Evolutionary conservation across 1,284 basidiomycete species (phyloP), one percentile per base, ranked within the genome.

Genomic region (Laetiporus sulphureus): DNA sequence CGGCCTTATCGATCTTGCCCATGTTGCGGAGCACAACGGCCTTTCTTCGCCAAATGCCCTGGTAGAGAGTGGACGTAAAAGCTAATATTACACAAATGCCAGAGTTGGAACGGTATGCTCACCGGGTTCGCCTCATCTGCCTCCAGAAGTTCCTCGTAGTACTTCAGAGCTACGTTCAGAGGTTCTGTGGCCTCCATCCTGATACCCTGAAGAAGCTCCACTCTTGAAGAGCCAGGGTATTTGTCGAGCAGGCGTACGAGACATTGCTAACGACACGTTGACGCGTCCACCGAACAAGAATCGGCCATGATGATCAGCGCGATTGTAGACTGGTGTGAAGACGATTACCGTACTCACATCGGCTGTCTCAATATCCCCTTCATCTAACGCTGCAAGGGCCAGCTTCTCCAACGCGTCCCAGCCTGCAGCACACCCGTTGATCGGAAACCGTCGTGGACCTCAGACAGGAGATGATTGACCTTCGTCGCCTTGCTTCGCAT

Each of bases 321-420:
- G 30, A 19, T 15, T 16, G 15, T 6, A 29, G 11, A n/a, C n/a
- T n/a, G n/a, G n/a, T n/a, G n/a, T n/a, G n/a, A n/a, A 15, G 5
- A 40, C 18, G 12, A 20, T 19, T 11, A 32, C n/a, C 13, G 24
- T 5, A 72, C 86, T 53, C 59, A 95, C 92, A 58, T 89, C 80
- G 18, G 94, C 91, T n/a, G 91, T 65, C 39, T 88, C 78, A 30
- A 84, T 55, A 41, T 82, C 71, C 13, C 88, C 89, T 12, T 90
- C 63, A 57, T 98, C 94, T 40, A 96, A 68, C 1, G 95, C 79
- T 2, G 95, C 91, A 29, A 94, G 69, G 3, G 83, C 79, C 1
- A 97, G 69, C 58, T 97, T 93, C 59, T 98, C 95, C 12, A 94
- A 66, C 47, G 92, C 80, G 2, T 83, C 73, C 91, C 91, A 96